These are phyloP conservation scores for Terana coerulea DNA, from an alignment of 768 basidiomycete species.

Conservation along the genomic window DNA sequence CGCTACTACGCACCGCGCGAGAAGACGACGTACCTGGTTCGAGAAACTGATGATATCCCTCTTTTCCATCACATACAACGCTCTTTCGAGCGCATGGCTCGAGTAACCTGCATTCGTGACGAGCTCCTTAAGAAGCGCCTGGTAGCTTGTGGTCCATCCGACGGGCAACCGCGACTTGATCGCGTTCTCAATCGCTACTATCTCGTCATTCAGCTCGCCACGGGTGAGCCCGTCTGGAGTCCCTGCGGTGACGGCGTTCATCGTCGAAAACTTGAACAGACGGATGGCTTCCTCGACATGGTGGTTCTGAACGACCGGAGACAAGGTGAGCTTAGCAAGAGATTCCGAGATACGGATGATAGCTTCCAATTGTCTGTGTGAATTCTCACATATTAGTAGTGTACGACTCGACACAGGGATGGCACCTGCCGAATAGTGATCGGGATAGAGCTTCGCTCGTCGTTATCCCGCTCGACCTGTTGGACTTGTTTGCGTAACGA, in stretches of 20 bases:
- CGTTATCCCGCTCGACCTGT: constrained; percentile 93
- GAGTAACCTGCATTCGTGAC: constrained; percentile 90
- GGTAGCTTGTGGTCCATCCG: constrained; percentile 97
- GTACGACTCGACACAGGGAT: constrained; percentile 2
- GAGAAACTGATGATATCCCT: constrained; percentile 92
- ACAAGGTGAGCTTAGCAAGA: constrained; percentile 89
- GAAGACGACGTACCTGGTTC: constrained; percentile 41
- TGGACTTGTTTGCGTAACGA: constrained; percentile 90
- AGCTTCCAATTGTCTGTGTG: constrained; percentile 85
- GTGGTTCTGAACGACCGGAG: constrained; percentile 79
- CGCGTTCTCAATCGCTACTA: constrained; percentile 86
- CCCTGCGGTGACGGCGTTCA: constrained; percentile 97
- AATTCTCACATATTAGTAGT: neutral
- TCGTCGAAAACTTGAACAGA: constrained; percentile 97
- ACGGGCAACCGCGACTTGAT: constrained; percentile 79
- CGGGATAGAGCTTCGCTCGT: constrained; percentile 96
- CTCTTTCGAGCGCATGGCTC: constrained; percentile 86
- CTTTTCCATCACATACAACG: constrained; percentile 90
- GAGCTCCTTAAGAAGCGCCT: constrained; percentile 89
- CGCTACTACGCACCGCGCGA: constrained; percentile 15
- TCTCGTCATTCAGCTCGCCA: constrained; percentile 91
- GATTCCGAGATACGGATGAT: constrained; percentile 99
- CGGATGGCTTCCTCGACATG: constrained; percentile 99
- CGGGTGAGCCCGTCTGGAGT: constrained; percentile 90
- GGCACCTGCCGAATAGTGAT: constrained; percentile 87